Evolutionary conservation across 768 basidiomycete genomes (phyloP), one percentile per base, ranked within the genome.

Genomic region (Leccinellum rugosiceps): DNA sequence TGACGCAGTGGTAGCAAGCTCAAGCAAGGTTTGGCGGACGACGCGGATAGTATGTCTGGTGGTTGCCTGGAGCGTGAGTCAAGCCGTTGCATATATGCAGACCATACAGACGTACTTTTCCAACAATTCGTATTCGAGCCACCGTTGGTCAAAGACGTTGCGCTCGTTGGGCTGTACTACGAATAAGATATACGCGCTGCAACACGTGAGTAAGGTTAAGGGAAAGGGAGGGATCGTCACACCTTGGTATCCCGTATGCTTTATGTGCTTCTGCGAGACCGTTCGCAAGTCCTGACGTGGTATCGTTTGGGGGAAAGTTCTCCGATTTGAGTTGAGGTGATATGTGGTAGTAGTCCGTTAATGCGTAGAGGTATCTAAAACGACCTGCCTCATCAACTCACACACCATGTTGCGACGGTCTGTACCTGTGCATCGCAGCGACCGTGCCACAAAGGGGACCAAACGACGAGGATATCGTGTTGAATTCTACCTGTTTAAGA

Each of bases 401-500:
- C 6, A 13, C 4, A 8, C 11, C 28, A 35, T 19, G 25, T 31
- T 15, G 26, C 4, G 6, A 19, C 4, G 14, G 53, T 76, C 50
- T 63, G 90, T 89, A 94, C 92, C 86, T 79, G 73, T 98, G 96
- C 68, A 98, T 70, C 23, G 83, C 82, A 4, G 88, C 78, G 10
- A 80, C 76, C 35, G 77, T 79, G 60, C 90, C 78, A 0, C 90
- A 90, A 14, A 98, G 77, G 1, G 86, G 67, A 0, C 94, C 96
- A 70, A 98, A 96, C 1, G 94, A 94, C 0, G 87, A 84, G 3
- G 94, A 92, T 60, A 98, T 95, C 9, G 96, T 97, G 69, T 99
- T 99, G 75, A 98, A 97, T 71, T 99, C 96, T 43, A 98, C 96
- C 74, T 99, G 96, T 70, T 94, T 96, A 60, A 99, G 72, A 6